A percentile compares a stretch with the other conserved stretches of the same genome.
phyloP scores from a whole-genome alignment of 2,329 filamentous ascomycete genomes.

The Cercospora sp. region DNA sequence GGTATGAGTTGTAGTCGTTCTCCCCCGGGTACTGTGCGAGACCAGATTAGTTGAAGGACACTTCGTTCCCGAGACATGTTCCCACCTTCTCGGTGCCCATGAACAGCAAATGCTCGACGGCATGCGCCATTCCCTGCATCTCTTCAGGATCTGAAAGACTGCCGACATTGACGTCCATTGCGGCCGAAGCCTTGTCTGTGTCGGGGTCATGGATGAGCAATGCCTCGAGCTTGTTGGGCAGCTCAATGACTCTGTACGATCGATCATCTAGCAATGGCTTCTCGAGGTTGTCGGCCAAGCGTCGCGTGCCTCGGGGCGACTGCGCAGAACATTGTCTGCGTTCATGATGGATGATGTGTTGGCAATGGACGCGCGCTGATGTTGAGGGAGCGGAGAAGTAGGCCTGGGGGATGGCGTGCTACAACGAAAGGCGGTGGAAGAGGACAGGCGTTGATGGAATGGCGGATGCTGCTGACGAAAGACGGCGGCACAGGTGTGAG shows the following conservation, averaged over 20 bases:
- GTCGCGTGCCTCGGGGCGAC: conserved; percentile 35
- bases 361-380: neutral
- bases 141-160: conserved; percentile 90
- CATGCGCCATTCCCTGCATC: conserved; percentile 94
- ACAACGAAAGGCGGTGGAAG: neutral
- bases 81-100: conserved; percentile 93
- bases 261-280: conserved; percentile 84
- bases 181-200: conserved; percentile 94
- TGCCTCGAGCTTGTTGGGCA: conserved; percentile 85
- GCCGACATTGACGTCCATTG: conserved; percentile 92
- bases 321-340: conserved; percentile 21
- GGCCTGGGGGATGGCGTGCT: neutral
- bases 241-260: conserved; percentile 79
- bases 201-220: conserved; percentile 90
- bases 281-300: conserved; percentile 68
- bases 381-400: neutral
- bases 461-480: neutral
- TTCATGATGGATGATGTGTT: conserved; percentile 18
- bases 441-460: neutral
- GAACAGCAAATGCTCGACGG: conserved; percentile 93
- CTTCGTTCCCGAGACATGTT: conserved; percentile 6
- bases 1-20: conserved; percentile 93
- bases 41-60: conserved; percentile 27
- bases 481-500: conserved; percentile 1
- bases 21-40: conserved; percentile 74